Percentiles rank a stretch among this genome's conserved stretches.
phyloP scores from a whole-genome alignment of 139 green algal species.

The Bryopsis sp. region DNA sequence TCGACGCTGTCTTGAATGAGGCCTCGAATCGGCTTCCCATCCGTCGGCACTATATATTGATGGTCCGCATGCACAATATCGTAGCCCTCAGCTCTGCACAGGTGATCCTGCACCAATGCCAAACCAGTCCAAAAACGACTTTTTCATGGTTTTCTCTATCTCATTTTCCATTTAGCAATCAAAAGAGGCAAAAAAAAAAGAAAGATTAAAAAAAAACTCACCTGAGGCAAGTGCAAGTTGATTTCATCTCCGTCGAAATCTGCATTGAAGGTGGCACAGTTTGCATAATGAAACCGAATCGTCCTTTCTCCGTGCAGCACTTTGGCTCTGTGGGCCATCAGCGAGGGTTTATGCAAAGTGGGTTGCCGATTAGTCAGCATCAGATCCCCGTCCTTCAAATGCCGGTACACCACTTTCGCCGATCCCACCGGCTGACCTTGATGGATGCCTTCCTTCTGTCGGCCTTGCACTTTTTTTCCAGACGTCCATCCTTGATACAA shows the following conservation, averaged over 20 bases:
- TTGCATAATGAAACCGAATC: conserved; percentile 98
- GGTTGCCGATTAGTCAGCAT: conserved; percentile 98
- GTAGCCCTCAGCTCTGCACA: conserved; percentile 85
- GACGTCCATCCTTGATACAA: too few species aligned
- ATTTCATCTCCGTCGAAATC: conserved; percentile 99
- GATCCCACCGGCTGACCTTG: not conserved
- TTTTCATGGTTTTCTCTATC: not conserved
- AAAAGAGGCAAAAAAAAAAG: not conserved
- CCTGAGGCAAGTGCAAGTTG: conserved; percentile 96
- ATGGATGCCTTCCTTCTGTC: not conserved
- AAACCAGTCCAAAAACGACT: not conserved
- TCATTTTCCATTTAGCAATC: not conserved
- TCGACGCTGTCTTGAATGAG: conserved; percentile 98
- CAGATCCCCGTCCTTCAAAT: conserved; percentile 85
- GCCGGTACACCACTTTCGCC: conserved; percentile 78
- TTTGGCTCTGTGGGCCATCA: conserved; percentile 55
- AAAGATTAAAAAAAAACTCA: conserved; percentile 11
- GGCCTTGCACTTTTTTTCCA: too few species aligned
- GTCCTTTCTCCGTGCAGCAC: conserved; percentile 82
- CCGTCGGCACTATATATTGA: conserved; percentile 94
- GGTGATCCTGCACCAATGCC: conserved; percentile 55
- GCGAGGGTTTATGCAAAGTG: conserved; percentile 93
- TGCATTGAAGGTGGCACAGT: conserved; percentile 94
- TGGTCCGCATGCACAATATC: conserved; percentile 86
- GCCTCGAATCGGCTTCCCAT: conserved; percentile 85